Evolutionary conservation across 345 rosid genomes (phyloP).

Genomic region (Trapa incisa): DNA sequence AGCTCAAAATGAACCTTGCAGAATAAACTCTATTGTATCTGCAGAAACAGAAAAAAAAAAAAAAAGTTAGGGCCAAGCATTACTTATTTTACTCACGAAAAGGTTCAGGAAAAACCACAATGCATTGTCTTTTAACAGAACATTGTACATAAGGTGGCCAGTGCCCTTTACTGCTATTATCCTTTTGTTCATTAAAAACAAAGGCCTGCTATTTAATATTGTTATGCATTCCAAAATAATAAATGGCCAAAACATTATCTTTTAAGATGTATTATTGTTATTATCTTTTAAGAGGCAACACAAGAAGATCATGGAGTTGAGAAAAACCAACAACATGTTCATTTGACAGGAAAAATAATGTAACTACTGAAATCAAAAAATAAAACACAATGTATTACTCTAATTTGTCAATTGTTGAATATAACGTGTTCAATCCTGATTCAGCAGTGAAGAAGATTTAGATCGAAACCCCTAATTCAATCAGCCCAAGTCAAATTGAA

Average conservation of each 20-base stretch:
- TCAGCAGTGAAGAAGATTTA: background rate
- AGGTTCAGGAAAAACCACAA: background rate
- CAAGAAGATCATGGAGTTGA: background rate
- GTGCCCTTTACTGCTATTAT: too few relatives aligned
- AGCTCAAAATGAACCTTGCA: background rate
- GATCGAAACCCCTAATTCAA: background rate
- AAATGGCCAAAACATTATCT: background rate
- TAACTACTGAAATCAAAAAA: background rate
- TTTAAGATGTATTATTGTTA: too few relatives aligned
- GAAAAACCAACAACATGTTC: background rate
- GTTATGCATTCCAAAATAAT: background rate
- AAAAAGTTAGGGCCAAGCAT: background rate
- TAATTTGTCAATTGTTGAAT: background rate
- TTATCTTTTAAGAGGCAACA: background rate
- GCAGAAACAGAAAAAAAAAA: background rate
- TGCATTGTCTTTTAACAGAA: background rate
- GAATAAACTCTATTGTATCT: background rate
- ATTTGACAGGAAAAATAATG: background rate
- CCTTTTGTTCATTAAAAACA: too few relatives aligned
- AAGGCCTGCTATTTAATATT: background rate
- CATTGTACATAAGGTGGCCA: background rate
- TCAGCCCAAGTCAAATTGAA: background rate
- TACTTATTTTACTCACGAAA: too few relatives aligned
- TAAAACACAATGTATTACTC: background rate
- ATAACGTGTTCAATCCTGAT: background rate